phyloP scores from a whole-genome alignment of 2,329 filamentous ascomycete genomes.

The Nothopassalora personata region DNA sequence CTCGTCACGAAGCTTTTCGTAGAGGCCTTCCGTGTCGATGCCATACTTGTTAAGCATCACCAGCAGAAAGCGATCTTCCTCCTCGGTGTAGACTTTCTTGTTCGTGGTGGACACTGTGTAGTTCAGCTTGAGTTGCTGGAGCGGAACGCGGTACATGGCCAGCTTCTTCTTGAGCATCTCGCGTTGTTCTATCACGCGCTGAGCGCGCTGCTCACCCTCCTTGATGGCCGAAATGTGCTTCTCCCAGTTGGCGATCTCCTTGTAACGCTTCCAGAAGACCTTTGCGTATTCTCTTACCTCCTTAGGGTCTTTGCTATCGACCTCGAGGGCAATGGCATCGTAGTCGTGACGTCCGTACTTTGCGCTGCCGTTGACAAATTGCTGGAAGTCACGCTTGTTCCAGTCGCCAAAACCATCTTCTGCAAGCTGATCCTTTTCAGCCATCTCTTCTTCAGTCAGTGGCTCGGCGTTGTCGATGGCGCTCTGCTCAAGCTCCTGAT shows the following conservation, averaged over 20 bases:
- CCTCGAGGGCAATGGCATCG: constrained; percentile 76
- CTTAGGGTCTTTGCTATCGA: constrained; percentile 79
- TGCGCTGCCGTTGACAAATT: constrained; percentile 92
- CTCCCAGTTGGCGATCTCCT: constrained; percentile 79
- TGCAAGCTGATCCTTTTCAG: constrained; percentile 76
- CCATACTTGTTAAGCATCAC: constrained; percentile 90
- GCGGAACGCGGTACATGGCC: constrained; percentile 89
- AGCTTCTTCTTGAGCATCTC: constrained; percentile 95
- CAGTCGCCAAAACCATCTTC: constrained; percentile 85
- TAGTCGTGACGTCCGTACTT: constrained; percentile 87
- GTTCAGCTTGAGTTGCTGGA: constrained; percentile 97
- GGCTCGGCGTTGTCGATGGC: constrained; percentile 90
- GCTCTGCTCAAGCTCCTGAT: constrained; percentile 79
- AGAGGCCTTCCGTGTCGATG: constrained; percentile 82
- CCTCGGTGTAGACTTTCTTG: constrained; percentile 99
- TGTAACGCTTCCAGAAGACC: constrained; percentile 94
- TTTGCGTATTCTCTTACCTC: constrained; percentile 90
- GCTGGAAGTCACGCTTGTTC: constrained; percentile 97
- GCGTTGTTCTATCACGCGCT: constrained; percentile 84
- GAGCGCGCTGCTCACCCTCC: constrained; percentile 82
- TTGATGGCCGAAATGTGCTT: constrained; percentile 89
- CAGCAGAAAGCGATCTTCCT: constrained; percentile 91
- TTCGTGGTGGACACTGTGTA: constrained; percentile 98
- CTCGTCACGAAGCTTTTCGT: constrained; percentile 93
- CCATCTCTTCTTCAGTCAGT: constrained; percentile 81